Base-by-base conservation (phyloP, 768 basidiomycete genomes). In the Pholiota molesta region DNA sequence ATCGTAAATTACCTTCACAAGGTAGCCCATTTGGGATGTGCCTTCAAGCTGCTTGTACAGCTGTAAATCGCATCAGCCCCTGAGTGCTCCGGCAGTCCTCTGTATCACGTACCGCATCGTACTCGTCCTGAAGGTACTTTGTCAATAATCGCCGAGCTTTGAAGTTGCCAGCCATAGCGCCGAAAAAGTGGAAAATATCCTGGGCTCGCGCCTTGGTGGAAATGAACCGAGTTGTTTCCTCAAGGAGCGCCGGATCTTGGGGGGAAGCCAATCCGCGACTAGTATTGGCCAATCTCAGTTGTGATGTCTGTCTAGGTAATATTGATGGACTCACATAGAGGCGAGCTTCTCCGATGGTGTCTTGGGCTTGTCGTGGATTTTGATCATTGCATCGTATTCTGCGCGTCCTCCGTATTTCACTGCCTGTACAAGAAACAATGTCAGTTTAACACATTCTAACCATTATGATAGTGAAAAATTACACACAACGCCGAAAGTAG, bases 351-450 rank as follows among this genome's bases (percentile, higher is more conserved):
- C 82, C 6, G 88, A 85, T 0, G 95, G 90, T 21, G 91, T 92
- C 64, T 84, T 83, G 14, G 90, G 86, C 60, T 89, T 86, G 67
- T 87, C 83, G 70, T 88, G 87, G 35, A 95, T 81, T 62, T 79
- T 78, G 67, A 87, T 80, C 44, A 90, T 79, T 39, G 88, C 87
- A 35, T 92, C 85, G 68, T 88, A 97, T 70, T 96, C 95, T 26
- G 76, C 77, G 35, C 75, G 75, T 21, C 94, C 92, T 42, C 92
- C 94, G 68, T 91, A 77, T 70, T 83, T 81, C 59, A 94, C 90
- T 56, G 88, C 88, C 87, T 91, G 62, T 9, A 60, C 29, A 28
- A 44, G 11, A 49, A 49, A 21, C 3, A 49, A 16, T 19, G 10
- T 23, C 10, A 11, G 5, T 26, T 59, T 14, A 40, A 19, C 19